These are phyloP conservation scores for Carex sylvatica DNA, from an alignment of 202 grass and related monocot genomes.

Conservation along the genomic window DNA sequence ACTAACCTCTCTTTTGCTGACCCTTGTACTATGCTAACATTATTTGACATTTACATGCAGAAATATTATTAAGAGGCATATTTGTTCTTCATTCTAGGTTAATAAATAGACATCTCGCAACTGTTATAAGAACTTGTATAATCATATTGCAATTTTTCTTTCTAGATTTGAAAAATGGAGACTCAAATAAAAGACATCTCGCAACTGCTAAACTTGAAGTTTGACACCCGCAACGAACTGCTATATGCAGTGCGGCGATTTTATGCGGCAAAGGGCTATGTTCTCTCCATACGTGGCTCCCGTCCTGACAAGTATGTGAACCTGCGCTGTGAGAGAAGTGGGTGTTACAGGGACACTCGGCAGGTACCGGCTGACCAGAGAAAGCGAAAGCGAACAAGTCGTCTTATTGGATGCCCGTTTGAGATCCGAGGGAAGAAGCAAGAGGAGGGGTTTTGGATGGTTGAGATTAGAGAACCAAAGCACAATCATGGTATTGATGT, in stretches of 20 bases:
- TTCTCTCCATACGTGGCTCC: slow-evolving; percentile 16
- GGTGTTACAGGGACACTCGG: slow-evolving; percentile 20
- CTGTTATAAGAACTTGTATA: not conserved
- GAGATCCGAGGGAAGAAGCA: slow-evolving; percentile 17
- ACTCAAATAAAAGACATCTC: slow-evolving; percentile 11
- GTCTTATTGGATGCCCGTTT: slow-evolving; percentile 19
- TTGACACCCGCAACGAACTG: slow-evolving; percentile 20
- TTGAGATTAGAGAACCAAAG: slow-evolving; percentile 17
- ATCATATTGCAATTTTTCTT: not conserved
- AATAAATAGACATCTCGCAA: not conserved
- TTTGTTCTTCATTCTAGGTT: slow-evolving; percentile 1
- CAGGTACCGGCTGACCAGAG: not conserved
- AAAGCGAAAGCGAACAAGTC: slow-evolving; percentile 17
- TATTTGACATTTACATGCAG: not conserved
- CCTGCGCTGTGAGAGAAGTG: slow-evolving; percentile 18
- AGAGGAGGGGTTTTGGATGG: slow-evolving; percentile 23
- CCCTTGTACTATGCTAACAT: not conserved
- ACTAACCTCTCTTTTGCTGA: not conserved
- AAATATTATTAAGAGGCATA: not conserved
- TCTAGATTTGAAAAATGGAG: not conserved
- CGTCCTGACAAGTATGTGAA: slow-evolving; percentile 22
- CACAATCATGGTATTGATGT: slow-evolving; percentile 26
- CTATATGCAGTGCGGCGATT: slow-evolving; percentile 1
- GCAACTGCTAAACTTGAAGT: slow-evolving; percentile 5
- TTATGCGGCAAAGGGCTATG: slow-evolving; percentile 12